Evolutionary conservation across 1,284 basidiomycete genomes (phyloP).

Genomic region (Erythrobasidium hasegawianum): DNA sequence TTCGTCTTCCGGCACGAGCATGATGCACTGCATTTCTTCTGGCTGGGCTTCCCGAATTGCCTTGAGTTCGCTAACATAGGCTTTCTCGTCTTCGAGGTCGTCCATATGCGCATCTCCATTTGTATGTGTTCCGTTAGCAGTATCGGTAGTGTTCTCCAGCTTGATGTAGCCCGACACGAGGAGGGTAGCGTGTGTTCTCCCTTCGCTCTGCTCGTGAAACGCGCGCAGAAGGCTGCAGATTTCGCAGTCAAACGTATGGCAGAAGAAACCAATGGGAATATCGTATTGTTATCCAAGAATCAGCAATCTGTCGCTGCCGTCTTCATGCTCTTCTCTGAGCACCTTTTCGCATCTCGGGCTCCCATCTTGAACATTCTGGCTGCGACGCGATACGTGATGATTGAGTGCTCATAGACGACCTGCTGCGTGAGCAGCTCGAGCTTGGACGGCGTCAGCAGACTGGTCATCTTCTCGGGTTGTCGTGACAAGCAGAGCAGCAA

Average conservation of each 20-base stretch:
- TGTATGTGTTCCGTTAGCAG: neutral
- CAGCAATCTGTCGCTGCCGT: neutral
- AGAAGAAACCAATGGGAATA: neutral
- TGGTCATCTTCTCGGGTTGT: too few species aligned
- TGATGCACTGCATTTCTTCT: slow-evolving; percentile 9
- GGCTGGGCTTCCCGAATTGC: slow-evolving; percentile 2
- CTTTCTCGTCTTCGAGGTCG: slow-evolving; percentile 5
- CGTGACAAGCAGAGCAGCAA: too few species aligned
- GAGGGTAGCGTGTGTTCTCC: slow-evolving; percentile 29
- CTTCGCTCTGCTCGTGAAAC: slow-evolving; percentile 19
- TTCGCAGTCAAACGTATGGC: neutral
- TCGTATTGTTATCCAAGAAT: too few species aligned
- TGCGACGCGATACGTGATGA: slow-evolving; percentile 30
- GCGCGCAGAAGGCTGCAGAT: slow-evolving; percentile 17
- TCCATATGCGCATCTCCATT: slow-evolving; percentile 16
- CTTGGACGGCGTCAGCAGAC: slow-evolving; percentile 13
- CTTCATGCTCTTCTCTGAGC: neutral
- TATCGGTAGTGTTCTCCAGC: slow-evolving; percentile 2
- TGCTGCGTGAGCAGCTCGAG: slow-evolving; percentile 32
- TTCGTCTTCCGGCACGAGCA: slow-evolving; percentile 28
- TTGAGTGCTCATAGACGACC: slow-evolving; percentile 32
- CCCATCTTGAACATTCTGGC: slow-evolving; percentile 32
- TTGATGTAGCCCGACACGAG: slow-evolving; percentile 31
- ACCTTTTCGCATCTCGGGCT: slow-evolving; percentile 23
- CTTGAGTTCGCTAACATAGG: slow-evolving; percentile 16